Conservation (phyloP, 139 green algal species). For the Diplosphaera chodatii region DNA sequence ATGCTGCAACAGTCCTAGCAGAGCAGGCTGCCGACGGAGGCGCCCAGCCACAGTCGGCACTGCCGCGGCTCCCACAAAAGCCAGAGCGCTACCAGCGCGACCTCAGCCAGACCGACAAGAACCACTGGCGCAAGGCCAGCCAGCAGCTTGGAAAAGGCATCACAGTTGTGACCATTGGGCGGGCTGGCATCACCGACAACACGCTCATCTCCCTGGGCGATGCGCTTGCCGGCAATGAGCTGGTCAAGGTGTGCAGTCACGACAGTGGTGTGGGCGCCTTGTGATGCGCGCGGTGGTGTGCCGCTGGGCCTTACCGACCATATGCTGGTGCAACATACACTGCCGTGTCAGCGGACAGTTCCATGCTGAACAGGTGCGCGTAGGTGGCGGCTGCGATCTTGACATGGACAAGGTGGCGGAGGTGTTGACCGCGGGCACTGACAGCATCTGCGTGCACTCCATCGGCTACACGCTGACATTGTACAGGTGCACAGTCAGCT, state of each 20-base stretch:
- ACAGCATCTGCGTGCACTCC: background rate
- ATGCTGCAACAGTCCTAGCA: background rate
- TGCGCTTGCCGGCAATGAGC: background rate
- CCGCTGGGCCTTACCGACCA: too few relatives aligned
- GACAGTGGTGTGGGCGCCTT: too few relatives aligned
- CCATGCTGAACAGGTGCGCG: background rate
- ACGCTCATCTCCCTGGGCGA: background rate
- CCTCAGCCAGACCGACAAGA: background rate
- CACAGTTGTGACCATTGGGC: background rate
- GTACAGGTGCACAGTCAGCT: background rate
- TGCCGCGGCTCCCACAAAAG: background rate
- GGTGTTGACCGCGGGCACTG: background rate
- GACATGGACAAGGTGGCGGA: background rate
- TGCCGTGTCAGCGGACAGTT: too few relatives aligned
- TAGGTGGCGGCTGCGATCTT: background rate
- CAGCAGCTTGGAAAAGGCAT: background rate
- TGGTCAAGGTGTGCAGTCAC: background rate
- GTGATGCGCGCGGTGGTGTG: too few relatives aligned
- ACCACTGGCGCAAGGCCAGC: background rate
- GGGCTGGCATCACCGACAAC: background rate
- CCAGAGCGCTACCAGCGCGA: background rate
- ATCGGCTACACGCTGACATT: background rate
- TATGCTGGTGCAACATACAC: too few relatives aligned
- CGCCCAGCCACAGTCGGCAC: background rate
- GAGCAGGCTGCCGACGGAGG: background rate